These are phyloP conservation scores for Fusarium domesticum DNA, from an alignment of 2,329 filamentous ascomycete species.

Conservation along the genomic window DNA sequence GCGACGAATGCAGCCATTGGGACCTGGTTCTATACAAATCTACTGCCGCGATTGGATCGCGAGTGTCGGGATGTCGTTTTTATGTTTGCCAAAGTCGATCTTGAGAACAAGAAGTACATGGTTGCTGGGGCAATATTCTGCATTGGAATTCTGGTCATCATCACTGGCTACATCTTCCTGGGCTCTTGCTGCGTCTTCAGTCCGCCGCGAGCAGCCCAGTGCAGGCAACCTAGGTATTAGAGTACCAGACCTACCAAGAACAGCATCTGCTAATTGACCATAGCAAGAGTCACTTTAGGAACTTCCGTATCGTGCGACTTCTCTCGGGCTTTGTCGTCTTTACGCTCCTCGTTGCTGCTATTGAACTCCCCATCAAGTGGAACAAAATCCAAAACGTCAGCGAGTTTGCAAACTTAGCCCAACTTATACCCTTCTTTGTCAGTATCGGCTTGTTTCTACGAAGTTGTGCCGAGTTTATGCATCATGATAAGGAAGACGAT, in stretches of 20 bases:
- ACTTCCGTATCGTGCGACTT: constrained; percentile 20
- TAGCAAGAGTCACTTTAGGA: constrained; percentile 22
- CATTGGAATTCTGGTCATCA: constrained; percentile 27
- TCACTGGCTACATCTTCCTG: constrained; percentile 23
- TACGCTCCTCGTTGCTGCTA: constrained; percentile 29
- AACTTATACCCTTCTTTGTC: constrained; percentile 34
- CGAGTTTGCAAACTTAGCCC: constrained; percentile 28
- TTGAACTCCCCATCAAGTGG: constrained; percentile 36
- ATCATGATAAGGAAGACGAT: neutral
- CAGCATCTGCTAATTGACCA: neutral
- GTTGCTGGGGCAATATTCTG: constrained; percentile 33
- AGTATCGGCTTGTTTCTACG: constrained; percentile 30
- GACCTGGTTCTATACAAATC: constrained; percentile 33
- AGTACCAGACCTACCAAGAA: neutral
- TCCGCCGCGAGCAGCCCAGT: constrained; percentile 12
- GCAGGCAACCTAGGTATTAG: constrained; percentile 24
- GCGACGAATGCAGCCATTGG: constrained; percentile 29
- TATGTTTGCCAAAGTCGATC: constrained; percentile 29
- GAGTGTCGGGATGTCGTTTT: constrained; percentile 33
- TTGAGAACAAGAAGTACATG: constrained; percentile 29
- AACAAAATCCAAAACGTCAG: constrained; percentile 29
- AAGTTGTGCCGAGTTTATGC: constrained; percentile 23
- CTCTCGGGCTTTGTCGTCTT: constrained; percentile 26
- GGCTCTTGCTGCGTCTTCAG: constrained; percentile 23
- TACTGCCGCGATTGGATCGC: constrained; percentile 22